Percentiles rank a stretch among this genome's conserved stretches.
Conservation (phyloP, 805 yeast genomes). For the Starmera quercuum region DNA sequence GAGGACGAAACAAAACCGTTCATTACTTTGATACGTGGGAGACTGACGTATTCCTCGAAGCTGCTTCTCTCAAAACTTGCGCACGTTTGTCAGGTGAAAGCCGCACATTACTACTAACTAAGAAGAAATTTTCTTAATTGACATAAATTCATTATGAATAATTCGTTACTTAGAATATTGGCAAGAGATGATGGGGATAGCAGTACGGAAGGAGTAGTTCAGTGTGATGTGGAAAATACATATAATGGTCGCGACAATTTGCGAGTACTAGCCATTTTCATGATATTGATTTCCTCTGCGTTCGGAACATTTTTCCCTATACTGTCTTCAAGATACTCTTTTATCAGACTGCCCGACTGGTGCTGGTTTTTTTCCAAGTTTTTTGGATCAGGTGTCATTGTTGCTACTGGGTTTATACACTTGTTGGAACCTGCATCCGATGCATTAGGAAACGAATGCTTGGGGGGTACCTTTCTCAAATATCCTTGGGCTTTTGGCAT, state of each 20-base stretch:
- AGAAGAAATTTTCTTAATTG: too few species aligned
- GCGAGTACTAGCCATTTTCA: slow-evolving; percentile 60
- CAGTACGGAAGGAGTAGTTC: slow-evolving; percentile 14
- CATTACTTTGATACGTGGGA: too few species aligned
- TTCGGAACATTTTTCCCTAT: slow-evolving; percentile 59
- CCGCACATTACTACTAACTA: too few species aligned
- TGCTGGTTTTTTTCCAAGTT: slow-evolving; percentile 62
- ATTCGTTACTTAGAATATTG: slow-evolving; percentile 7
- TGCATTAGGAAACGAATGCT: slow-evolving; percentile 45
- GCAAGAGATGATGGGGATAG: slow-evolving; percentile 14
- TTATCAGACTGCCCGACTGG: slow-evolving; percentile 50
- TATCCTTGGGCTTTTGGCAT: slow-evolving; percentile 56
- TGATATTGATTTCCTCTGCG: slow-evolving; percentile 47
- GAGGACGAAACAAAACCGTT: too few species aligned
- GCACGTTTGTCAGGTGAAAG: too few species aligned
- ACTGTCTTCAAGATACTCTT: slow-evolving; percentile 49
- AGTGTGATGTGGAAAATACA: slow-evolving; percentile 35
- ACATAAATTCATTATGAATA: slow-evolving; percentile 2
- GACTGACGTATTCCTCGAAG: too few species aligned
- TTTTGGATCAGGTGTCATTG: slow-evolving; percentile 80
- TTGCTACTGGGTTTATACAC: slow-evolving; percentile 78
- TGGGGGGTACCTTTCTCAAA: slow-evolving; percentile 49
- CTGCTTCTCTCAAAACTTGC: too few species aligned
- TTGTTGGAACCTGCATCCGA: slow-evolving; percentile 63
- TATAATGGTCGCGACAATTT: slow-evolving; percentile 31